Base-by-base conservation (phyloP, 257 asterid species). In the Jacaranda copaia region DNA sequence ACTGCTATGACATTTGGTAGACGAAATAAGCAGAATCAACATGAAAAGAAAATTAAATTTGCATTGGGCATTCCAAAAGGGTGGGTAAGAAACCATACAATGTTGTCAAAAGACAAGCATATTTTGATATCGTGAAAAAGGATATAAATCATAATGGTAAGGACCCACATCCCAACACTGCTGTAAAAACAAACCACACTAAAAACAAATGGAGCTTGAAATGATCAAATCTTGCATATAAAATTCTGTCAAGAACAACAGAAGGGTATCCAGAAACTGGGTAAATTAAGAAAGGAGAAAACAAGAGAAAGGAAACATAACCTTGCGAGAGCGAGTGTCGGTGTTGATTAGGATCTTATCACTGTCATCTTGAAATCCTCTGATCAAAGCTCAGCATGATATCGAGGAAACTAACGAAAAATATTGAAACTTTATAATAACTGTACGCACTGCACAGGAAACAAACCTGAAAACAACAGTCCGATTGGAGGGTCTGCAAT, bases 401-500 rank as follows among this genome's bases (percentile, higher is more conserved):
- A 58, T 46, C 51, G 67, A 62, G 25, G 58, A 52, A 66, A 42
- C 32, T 58, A 74, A 68, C 0, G 43, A 19, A 18, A 0, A 36
- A 63, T 48, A 18, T 8, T 8, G 1, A 42, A 25, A 19, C 20
- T 25, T 14, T 53, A 36, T 13, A 39, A 6, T 53, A 19, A 15
- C 19, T 3, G 15, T 73, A 2, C 46, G 36, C 60, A 38, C 57
- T n/a, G 55, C 14, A 66, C 5, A 20, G 52, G 77, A 76, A 70
- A 40, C 49, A 59, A 36, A 91, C 97, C 98, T 88, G 91, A 90
- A 95, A 77, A 95, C 99, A 61, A 95, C 99, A n/a, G 99, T 91
- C 51, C 99, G 98, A 83, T 95, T 95, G 32, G 94, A 89, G 65
- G 99, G 98, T 43, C 81, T 88, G 53, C 90, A 85, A 55, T 76